Evolutionary conservation across 2,329 filamentous ascomycete species (phyloP).

Genomic region (Penicillium griseofulvum): DNA sequence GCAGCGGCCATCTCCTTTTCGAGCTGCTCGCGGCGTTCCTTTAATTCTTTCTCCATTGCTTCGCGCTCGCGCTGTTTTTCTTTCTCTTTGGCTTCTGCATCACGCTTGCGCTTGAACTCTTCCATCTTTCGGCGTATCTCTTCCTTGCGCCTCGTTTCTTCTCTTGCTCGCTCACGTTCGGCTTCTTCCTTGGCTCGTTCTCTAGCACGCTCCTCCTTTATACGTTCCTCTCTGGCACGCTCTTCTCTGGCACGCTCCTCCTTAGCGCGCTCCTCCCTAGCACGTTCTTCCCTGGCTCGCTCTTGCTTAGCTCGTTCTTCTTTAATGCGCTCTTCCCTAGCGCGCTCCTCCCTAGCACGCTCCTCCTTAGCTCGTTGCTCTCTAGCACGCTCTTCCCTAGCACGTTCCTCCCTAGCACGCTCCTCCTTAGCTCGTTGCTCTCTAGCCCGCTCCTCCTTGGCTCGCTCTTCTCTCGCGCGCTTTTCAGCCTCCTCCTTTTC

Average conservation of each 20-base stretch:
- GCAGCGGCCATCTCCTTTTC: constrained; percentile 39
- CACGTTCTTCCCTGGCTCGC: constrained; percentile 14
- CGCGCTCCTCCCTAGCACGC: constrained; percentile 34
- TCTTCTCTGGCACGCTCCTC: constrained; percentile 22
- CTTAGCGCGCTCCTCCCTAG: constrained; percentile 28
- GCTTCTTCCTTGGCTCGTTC: constrained; percentile 24
- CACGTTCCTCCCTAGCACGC: constrained; percentile 2
- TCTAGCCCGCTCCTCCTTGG: constrained; percentile 34
- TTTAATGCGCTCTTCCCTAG: constrained; percentile 27
- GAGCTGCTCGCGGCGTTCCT: constrained; percentile 41
- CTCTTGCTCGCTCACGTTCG: constrained; percentile 30
- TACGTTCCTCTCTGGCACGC: background rate
- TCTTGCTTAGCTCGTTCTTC: constrained; percentile 14
- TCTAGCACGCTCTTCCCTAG: constrained; percentile 17
- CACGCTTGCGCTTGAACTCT: constrained; percentile 36
- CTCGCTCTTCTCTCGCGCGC: constrained; percentile 29
- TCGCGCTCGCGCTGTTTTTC: constrained; percentile 41
- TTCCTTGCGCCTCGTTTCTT: constrained; percentile 37
- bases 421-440: constrained; percentile 33
- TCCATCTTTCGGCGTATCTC: constrained; percentile 41
- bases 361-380: constrained; percentile 32
- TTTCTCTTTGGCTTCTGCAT: constrained; percentile 39
- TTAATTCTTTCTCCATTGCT: constrained; percentile 40
- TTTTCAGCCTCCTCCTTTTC: constrained; percentile 19
- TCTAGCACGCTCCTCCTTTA: constrained; percentile 27